Evolutionary conservation across 495 filamentous ascomycete species (phyloP).

Genomic region (Penicillium ochrochloron): DNA sequence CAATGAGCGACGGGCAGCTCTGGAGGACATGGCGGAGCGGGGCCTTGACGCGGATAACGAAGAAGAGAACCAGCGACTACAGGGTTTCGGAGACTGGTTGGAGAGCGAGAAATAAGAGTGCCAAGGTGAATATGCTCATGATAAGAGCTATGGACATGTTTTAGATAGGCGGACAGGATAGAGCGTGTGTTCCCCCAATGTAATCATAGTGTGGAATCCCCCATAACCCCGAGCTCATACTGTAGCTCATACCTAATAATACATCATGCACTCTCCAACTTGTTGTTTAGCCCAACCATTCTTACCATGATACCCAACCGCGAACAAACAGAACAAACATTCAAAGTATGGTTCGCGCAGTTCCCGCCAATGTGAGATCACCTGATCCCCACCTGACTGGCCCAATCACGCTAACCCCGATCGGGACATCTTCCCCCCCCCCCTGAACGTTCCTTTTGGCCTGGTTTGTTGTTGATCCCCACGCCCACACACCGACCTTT

Average conservation of each 20-base stretch:
- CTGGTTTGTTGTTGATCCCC: slow-evolving; percentile 42
- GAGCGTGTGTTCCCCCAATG: neutral
- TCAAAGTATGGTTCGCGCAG: slow-evolving; percentile 37
- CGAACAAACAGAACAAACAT: slow-evolving; percentile 9
- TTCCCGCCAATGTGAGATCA: slow-evolving; percentile 9
- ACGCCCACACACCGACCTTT: slow-evolving; percentile 45
- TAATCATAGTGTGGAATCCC: neutral
- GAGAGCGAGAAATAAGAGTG: slow-evolving; percentile 36
- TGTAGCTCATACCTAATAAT: neutral
- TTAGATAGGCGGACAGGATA: neutral
- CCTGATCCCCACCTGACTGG: slow-evolving; percentile 27
- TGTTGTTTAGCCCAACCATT: neutral
- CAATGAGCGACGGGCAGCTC: slow-evolving; percentile 46
- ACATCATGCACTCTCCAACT: neutral
- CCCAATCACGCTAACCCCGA: slow-evolving; percentile 38
- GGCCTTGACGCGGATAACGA: slow-evolving; percentile 50
- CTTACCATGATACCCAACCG: neutral
- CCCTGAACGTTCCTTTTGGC: slow-evolving; percentile 32
- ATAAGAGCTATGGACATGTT: neutral
- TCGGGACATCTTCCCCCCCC: slow-evolving; percentile 27
- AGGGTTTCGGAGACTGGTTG: slow-evolving; percentile 61
- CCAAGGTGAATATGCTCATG: neutral
- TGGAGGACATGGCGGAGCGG: slow-evolving; percentile 52
- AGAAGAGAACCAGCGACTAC: slow-evolving; percentile 51
- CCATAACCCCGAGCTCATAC: neutral